These are phyloP conservation scores for Lipomyces yamanashiensis DNA, from an alignment of 805 yeast genomes.

Conservation along the genomic window DNA sequence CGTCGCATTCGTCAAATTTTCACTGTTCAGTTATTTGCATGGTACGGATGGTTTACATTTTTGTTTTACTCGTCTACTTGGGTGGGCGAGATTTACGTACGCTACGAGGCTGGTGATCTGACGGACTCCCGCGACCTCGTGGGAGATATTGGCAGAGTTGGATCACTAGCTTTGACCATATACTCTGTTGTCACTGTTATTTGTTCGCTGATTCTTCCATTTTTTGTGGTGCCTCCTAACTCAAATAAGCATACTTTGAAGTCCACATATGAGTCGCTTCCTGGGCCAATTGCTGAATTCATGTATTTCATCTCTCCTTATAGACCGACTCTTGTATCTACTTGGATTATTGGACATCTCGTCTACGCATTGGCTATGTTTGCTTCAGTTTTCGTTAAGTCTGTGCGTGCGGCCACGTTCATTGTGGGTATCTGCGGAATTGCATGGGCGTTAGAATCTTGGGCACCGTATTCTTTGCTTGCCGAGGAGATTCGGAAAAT, in stretches of 20 bases:
- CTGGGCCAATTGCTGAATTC: conserved; percentile 22
- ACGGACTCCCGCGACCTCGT: conserved; percentile 31
- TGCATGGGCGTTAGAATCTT: conserved; percentile 36
- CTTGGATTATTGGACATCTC: conserved; percentile 30
- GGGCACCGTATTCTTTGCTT: conserved; percentile 36
- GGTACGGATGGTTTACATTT: conserved; percentile 74
- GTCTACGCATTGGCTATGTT: conserved; percentile 36
- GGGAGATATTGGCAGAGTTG: conserved; percentile 36
- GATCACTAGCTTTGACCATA: conserved; percentile 32
- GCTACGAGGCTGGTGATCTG: conserved; percentile 31
- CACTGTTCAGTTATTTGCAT: conserved; percentile 64
- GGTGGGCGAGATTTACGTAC: conserved; percentile 63
- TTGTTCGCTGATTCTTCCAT: conserved; percentile 31
- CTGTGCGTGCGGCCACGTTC: conserved; percentile 31
- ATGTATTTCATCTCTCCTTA: conserved; percentile 27
- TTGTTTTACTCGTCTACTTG: conserved; percentile 67
- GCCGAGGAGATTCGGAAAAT: conserved; percentile 36
- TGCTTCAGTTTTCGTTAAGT: conserved; percentile 29
- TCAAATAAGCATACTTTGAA: conserved; percentile 22
- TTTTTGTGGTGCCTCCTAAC: conserved; percentile 30
- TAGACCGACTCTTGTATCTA: conserved; percentile 34
- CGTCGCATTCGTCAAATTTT: conserved; percentile 58
- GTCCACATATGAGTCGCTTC: conserved; percentile 25
- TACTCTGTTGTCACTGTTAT: conserved; percentile 34
- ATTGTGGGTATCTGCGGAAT: conserved; percentile 35